Evolutionary conservation across 169 alveolate species (phyloP), one percentile per base, ranked within the genome.

Genomic region (Plasmodium adleri): DNA sequence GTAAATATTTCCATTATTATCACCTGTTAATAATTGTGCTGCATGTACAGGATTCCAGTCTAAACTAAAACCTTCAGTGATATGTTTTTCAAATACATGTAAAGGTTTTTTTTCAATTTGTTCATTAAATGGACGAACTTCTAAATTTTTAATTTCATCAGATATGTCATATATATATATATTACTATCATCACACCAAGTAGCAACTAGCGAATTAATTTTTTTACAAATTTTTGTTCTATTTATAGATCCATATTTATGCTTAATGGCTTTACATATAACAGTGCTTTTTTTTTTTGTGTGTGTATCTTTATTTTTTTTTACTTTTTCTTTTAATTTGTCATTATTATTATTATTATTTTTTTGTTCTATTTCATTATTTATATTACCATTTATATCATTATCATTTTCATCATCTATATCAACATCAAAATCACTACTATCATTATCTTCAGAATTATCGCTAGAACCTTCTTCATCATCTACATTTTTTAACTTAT

Each of bases 1-100:
- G 22, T 75, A 93, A 9, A 94, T 20, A 56, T 74, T 88, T 0
- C 96, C 96, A 26, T 80, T 70, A 56, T 94, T 91, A 56, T 90
- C 94, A 1, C 96, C 96, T 13, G 95, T 92, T 8, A 94, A 93
- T 49, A 94, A 90, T 15, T 76, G 62, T 10, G 94, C 96, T 6
- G 93, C 92, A 28, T 78, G 64, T 15, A 74, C 20, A 3, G 90
- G 93, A 52, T 92, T 94, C 96, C 96, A 94, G 12, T 88, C 93
- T 9, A 94, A 88, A 58, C 94, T 94, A 52, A 92, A 94, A n/a
- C 96, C 96, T 74, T 94, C 96, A 13, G n/a, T 66, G 5, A 54
- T 73, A 68, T 94, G 96, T n/a, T 70, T 54, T 2, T 64, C 32
- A 72, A 92, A 83, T 10, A 83, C 28, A 49, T 83, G 74, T 28